These are phyloP conservation scores for Thelephora ganbajun DNA, from an alignment of 768 basidiomycete species.

Conservation along the genomic window DNA sequence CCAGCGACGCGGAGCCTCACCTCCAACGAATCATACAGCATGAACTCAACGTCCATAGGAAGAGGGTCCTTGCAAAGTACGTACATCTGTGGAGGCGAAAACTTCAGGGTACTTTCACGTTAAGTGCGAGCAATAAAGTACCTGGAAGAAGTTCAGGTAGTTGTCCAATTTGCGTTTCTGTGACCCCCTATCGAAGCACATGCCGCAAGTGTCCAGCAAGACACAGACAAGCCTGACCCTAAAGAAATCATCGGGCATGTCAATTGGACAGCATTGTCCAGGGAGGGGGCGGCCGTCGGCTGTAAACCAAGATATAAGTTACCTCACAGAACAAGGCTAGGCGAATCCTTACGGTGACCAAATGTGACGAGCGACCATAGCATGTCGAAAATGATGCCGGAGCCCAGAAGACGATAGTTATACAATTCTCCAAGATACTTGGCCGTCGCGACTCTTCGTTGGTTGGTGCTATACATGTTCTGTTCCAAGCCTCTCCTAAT, in stretches of 20 bases:
- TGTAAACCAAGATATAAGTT: slow-evolving; percentile 19
- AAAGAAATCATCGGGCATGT: slow-evolving; percentile 96
- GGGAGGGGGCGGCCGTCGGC: slow-evolving; percentile 86
- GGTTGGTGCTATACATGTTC: slow-evolving; percentile 91
- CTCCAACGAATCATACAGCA: slow-evolving; percentile 90
- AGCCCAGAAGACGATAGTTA: slow-evolving; percentile 86
- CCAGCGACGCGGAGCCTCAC: slow-evolving; percentile 24
- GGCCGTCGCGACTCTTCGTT: slow-evolving; percentile 79
- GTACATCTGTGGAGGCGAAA: slow-evolving; percentile 43
- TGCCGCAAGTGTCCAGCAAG: slow-evolving; percentile 88
- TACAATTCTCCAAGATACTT: slow-evolving; percentile 97
- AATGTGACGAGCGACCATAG: slow-evolving; percentile 93
- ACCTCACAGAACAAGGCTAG: background rate
- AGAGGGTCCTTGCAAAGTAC: slow-evolving; percentile 75
- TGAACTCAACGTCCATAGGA: slow-evolving; percentile 98
- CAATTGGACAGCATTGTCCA: slow-evolving; percentile 56
- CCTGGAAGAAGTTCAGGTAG: slow-evolving; percentile 90
- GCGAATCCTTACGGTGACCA: slow-evolving; percentile 71
- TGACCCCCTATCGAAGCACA: slow-evolving; percentile 92
- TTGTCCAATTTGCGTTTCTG: slow-evolving; percentile 89
- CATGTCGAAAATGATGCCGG: slow-evolving; percentile 82
- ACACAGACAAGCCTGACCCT: slow-evolving; percentile 84
- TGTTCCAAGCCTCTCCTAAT: slow-evolving; percentile 83
- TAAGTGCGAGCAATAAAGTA: slow-evolving; percentile 17
- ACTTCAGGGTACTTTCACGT: slow-evolving; percentile 1